Base-by-base conservation (phyloP, 768 basidiomycete species). In the Suillus tomentosus region DNA sequence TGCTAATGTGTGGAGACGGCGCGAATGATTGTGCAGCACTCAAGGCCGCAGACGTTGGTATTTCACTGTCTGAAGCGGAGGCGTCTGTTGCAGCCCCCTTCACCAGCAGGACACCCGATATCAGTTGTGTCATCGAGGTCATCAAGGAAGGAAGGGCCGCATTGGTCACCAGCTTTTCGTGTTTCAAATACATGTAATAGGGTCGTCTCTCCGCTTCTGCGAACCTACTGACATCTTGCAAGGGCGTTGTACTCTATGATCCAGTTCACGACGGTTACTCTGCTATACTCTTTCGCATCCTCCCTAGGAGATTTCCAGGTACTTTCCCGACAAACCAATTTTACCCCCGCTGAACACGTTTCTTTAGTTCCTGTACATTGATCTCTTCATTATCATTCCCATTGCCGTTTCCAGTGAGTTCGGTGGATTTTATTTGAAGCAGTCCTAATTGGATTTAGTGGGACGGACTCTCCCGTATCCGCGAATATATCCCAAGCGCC, bases 201-300 rank as follows among this genome's bases (percentile, higher is more conserved):
- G 93, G 81, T 42, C 5, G 17, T 39, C 24, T 53, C 15, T 47
- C 42, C 54, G 24, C 48, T 58, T 24, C n/a, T 13, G 37, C 39
- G 27, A 53, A 34, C 27, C 7, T 36, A 40, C 69, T 67, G 48
- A 73, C 59, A 58, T 61, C 61, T 53, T 43, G 67, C 19, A 70
- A 99, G 96, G 96, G 97, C 97, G 0, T 77, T 99, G 51, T 99
- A 99, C 77, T 99, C 97, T 14, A 83, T 99, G 68, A 99, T 99
- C 60, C 97, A 99, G 74, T 99, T 99, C 74, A 98, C 96, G n/a
- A 94, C 95, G 3, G 92, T 99, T 65, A 97, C 95, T 2, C 76
- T 99, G 64, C 76, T 99, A 39, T 99, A 99, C 76, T 95, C 95
- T 0, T 97, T 99, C 73, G 96, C 95, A 0, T 96, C 95, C 8